Evolutionary conservation across 2,329 filamentous ascomycete species (phyloP), one percentile per base, ranked within the genome.

Genomic region (Pseudogymnoascus sp.): DNA sequence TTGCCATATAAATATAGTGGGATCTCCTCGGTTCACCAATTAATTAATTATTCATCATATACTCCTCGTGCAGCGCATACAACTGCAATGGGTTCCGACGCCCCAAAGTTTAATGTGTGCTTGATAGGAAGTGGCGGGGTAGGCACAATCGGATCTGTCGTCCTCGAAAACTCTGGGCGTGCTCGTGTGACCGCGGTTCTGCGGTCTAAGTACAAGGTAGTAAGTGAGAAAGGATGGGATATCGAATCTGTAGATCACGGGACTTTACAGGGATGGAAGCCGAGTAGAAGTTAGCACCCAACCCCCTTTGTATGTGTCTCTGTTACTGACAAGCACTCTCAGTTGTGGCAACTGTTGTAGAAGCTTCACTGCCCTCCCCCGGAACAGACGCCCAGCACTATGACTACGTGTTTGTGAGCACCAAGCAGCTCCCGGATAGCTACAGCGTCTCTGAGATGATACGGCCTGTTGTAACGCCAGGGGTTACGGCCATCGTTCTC

Each of bases 351-450:
- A 50, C 61, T 8, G 31, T 62, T 19, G 6, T 42, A 21, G 36
- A 47, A 17, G 61, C 61, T 44, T 40, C 61, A 10, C n/a, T 42
- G 19, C 38, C 59, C 3, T 8, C 35, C 4, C 13, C 35, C 13
- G 59, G 59, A 26, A 31, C 64, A 26, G 66, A 68, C 53, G 50
- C 65, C 1, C 42, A 53, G 10, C 64, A 64, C 26, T 71, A 66
- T 57, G 71, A 73, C 42, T 73, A 70, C 60, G 66, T 72, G 4
- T 65, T 73, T 9, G 69, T 73, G 17, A 68, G 67, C 66, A 73
- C 71, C 15, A 73, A 73, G 63, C 70, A 71, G 11, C 60, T 73
- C 19, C 71, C 71, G n/a, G 71, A 73, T 65, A 61, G 69, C 53
- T 62, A 63, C 31, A 70, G 72, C 63, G 71, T 72, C 63, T 69